Base-by-base conservation (phyloP, 306 rosid species). In the Hippophae tibetana region DNA sequence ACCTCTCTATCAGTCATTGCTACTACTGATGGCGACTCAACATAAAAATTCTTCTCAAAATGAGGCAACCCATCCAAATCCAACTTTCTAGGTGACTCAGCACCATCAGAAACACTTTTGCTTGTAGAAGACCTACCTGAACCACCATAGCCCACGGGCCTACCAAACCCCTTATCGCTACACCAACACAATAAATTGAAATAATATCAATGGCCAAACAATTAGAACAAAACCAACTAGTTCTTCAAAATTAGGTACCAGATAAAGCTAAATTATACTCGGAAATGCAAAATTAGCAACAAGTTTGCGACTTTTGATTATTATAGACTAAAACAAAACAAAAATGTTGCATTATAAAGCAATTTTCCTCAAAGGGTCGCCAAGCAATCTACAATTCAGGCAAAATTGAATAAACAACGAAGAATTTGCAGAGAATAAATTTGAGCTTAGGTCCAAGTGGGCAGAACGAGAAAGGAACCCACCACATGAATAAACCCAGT, bases 11-110 rank as follows among this genome's bases (percentile, higher is more conserved):
- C 99, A 1, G 97, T 78, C 95, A 92, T 92, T 72, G 76, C 80
- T 47, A 81, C 81, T 61, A 92, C 95, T 3, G 83, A 48, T 0
- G 97, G 76, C 1, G 94, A 72, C 66, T 92, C 99, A 3, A 46
- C 69, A 68, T 92, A 92, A 76, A 92, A 92, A 55, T 86, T 88
- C 82, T 92, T 92, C 86, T 85, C 97, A 56, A 92, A 92, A 70
- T 79, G 95, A 45, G 95, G 74, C 73, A 88, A 74, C n/a, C 97
- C 97, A 55, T 92, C 99, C 87, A 92, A 82, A 72, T 84, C 90
- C 64, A 86, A 6, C 72, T 86, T 92, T 78, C 72, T 60, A 0
- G 84, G 85, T 0, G 88, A 74, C 58, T 73, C 90, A 23, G 76
- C 76, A 13, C 64, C 93, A 57, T 81, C 77, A 71, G 58, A 54